phyloP scores from a whole-genome alignment of 106 monocot genomes.

The Allium sativum region DNA sequence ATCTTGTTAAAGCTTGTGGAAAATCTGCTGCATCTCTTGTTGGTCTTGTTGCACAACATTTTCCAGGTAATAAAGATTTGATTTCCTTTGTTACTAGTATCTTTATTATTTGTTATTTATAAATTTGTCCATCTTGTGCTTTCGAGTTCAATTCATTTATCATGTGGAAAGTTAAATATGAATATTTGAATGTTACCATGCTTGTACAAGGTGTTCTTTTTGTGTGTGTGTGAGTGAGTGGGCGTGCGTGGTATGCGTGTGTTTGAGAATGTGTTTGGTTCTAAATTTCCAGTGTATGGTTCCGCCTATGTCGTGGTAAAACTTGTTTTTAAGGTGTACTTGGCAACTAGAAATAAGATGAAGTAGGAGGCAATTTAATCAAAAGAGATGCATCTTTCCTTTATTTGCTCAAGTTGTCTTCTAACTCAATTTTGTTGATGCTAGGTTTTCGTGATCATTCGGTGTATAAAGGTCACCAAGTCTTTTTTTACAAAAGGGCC shows the following conservation, averaged over 20 bases:
- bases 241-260: too few relatives aligned
- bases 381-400: too few relatives aligned
- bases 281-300: neutral
- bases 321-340: too few relatives aligned
- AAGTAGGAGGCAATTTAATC: too few relatives aligned
- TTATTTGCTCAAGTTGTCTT: neutral
- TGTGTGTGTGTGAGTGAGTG: too few relatives aligned
- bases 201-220: neutral
- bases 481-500: slow-evolving; percentile 92
- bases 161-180: neutral
- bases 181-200: neutral
- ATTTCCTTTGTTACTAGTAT: neutral
- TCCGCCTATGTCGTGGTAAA: too few relatives aligned
- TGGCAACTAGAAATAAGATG: too few relatives aligned
- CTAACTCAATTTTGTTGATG: slow-evolving; percentile 1
- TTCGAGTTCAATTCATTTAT: too few relatives aligned
- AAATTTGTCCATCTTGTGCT: neutral
- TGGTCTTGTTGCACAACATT: slow-evolving; percentile 59
- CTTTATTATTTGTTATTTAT: slow-evolving; percentile 1
- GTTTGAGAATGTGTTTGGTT: too few relatives aligned
- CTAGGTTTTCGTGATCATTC: slow-evolving; percentile 94
- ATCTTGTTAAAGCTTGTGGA: slow-evolving; percentile 64
- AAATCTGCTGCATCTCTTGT: slow-evolving; percentile 82
- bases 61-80: slow-evolving; percentile 58
- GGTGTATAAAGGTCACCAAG: slow-evolving; percentile 80